Base-by-base conservation (phyloP, 345 rosid species). In the Eutrema heterophyllum region DNA sequence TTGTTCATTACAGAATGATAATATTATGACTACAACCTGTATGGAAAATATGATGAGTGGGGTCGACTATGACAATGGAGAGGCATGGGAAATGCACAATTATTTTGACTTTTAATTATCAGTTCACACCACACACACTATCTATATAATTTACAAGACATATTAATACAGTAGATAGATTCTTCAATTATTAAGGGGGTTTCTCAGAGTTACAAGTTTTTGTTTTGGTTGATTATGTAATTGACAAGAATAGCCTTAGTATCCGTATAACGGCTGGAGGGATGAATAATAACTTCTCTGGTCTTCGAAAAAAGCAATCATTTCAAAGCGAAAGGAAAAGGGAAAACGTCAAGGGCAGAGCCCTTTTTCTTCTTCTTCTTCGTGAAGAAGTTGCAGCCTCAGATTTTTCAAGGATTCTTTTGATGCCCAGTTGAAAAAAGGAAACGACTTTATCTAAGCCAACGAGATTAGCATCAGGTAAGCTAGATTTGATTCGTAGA, bases 241-340 rank as follows among this genome's bases (percentile, higher is more conserved):
- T 53, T 56, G 16, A 76, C 80, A n/a, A 46, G 7, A 70, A 70
- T 56, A 46, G 21, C 80, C 80, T 64, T 11, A 1, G n/a, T 13
- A 64, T 51, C 75, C 80, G 71, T 70, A 70, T 76, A 76, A 63
- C 79, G 75, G 79, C 79, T 54, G 35, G 7, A 50, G 57, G 36
- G 50, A 62, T 52, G 79, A 76, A 61, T 53, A 16, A 60, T 52
- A 75, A 67, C 79, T 61, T 68, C 15, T 68, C 45, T 58, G 50
- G 49, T 54, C 70, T 35, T n/a, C 4, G n/a, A 15, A 11, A 44
- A 76, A 54, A 45, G 18, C 70, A 69, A 69, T 76, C 43, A 76
- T 76, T 70, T 54, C 48, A 76, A 70, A 76, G 70, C 74, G 3
- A 76, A 69, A 69, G 59, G n/a, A 14, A 69, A 76, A 70, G 59